These are phyloP conservation scores for Hawksworthiomyces lignivorus DNA, from an alignment of 2,329 filamentous ascomycete species.

Conservation along the genomic window DNA sequence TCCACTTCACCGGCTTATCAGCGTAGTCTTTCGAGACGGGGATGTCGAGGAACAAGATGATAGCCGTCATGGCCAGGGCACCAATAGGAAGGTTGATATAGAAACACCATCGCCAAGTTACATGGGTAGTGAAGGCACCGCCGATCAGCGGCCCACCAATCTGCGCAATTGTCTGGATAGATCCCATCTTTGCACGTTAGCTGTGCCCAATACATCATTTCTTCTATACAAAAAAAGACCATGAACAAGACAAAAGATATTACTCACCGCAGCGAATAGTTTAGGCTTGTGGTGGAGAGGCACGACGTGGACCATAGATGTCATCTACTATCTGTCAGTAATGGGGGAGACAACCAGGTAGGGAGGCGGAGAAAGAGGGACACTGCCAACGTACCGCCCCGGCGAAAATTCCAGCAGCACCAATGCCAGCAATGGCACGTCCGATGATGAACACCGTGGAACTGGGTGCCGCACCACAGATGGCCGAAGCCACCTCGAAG, in stretches of 20 bases:
- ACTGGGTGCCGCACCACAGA: conserved; percentile 41
- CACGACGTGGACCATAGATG: conserved; percentile 25
- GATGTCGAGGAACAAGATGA: conserved; percentile 21
- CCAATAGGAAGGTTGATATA: conserved; percentile 32
- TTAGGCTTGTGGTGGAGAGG: conserved; percentile 25
- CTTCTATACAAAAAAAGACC: no score
- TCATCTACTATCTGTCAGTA: conserved; percentile 17
- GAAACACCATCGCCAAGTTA: conserved; percentile 31
- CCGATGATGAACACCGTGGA: conserved; percentile 47
- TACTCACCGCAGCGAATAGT: no score
- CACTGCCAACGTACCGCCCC: conserved; percentile 25
- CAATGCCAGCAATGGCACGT: conserved; percentile 44
- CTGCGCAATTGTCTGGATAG: conserved; percentile 26
- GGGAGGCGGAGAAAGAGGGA: background rate
- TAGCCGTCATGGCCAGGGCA: conserved; percentile 20
- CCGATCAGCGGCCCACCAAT: conserved; percentile 29
- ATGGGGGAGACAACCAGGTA: background rate
- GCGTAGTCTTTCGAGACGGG: conserved; percentile 17
- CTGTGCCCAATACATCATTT: no score
- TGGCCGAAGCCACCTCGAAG: conserved; percentile 47
- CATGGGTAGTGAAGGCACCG: conserved; percentile 27
- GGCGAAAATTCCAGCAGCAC: conserved; percentile 40
- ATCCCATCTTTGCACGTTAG: no score
- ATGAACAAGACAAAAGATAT: no score
- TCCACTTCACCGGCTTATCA: conserved; percentile 8